phyloP scores from a whole-genome alignment of 208 protist species.

The Leishmania turanica region DNA sequence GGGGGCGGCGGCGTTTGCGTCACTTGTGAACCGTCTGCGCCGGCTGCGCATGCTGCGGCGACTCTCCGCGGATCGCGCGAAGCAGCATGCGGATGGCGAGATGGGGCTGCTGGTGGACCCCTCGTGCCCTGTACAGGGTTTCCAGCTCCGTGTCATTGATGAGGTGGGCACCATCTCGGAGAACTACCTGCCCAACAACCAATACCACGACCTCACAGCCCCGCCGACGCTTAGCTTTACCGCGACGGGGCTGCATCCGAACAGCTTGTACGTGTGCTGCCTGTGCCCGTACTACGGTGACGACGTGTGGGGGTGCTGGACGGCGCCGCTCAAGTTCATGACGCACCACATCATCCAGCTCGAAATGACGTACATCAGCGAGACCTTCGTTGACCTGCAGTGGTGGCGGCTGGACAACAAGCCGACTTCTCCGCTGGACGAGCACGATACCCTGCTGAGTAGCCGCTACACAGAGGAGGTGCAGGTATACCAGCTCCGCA shows the following conservation, averaged over 20 bases:
- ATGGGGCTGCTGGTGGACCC: conserved; percentile 53
- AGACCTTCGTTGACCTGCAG: conserved; percentile 91
- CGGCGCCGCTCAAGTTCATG: conserved; percentile 84
- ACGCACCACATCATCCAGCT: conserved; percentile 93
- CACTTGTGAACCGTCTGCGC: conserved; percentile 36
- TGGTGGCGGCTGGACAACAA: conserved; percentile 90
- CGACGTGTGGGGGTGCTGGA: conserved; percentile 82
- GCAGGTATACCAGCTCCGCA: conserved; percentile 79
- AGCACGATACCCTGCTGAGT: conserved; percentile 58
- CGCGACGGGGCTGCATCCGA: conserved; percentile 69
- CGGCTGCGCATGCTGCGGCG: conserved; percentile 51
- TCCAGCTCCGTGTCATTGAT: conserved; percentile 76
- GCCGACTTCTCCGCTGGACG: conserved; percentile 52
- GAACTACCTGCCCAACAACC: conserved; percentile 28
- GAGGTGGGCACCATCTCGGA: conserved; percentile 47
- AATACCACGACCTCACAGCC: conserved; percentile 2
- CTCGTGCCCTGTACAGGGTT: conserved; percentile 65
- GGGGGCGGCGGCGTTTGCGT: conserved; percentile 48
- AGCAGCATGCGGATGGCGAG: conserved; percentile 51
- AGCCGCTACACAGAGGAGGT: conserved; percentile 56
- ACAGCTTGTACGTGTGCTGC: conserved; percentile 86
- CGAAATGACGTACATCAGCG: conserved; percentile 85
- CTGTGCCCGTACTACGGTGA: conserved; percentile 84
- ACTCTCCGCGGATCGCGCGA: conserved; percentile 38
- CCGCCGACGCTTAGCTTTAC: conserved; percentile 57